Evolutionary conservation across 1,139 yeast genomes (phyloP).

Genomic region (Lodderomyces metapsilosis): DNA sequence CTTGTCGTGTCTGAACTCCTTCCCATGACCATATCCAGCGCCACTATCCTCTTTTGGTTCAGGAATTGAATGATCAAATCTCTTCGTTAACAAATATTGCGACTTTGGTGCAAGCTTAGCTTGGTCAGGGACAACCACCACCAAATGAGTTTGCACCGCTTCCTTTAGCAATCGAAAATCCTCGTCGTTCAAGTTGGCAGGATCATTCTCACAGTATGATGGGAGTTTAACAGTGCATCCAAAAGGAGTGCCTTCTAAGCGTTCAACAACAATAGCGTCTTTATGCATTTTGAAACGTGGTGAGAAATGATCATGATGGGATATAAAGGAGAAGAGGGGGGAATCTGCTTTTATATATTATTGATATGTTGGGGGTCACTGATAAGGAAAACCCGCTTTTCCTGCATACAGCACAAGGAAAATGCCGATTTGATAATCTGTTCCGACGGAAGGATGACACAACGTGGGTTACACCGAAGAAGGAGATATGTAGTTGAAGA

Average conservation of each 20-base stretch:
- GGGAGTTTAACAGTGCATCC: conserved; percentile 72
- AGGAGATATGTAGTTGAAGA: too few relatives aligned
- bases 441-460: conserved; percentile 6
- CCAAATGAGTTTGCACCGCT: conserved; percentile 67
- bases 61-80: conserved; percentile 73
- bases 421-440: background rate
- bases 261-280: conserved; percentile 36
- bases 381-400: background rate
- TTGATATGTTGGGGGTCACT: background rate
- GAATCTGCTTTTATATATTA: background rate
- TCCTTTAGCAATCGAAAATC: conserved; percentile 63
- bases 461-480: background rate
- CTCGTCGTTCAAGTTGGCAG: conserved; percentile 61
- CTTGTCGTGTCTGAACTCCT: conserved; percentile 74
- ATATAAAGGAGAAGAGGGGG: background rate
- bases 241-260: conserved; percentile 52
- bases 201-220: conserved; percentile 63
- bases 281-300: conserved; percentile 20
- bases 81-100: conserved; percentile 69
- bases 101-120: conserved; percentile 64
- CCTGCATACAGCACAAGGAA: conserved; percentile 2
- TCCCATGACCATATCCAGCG: conserved; percentile 74
- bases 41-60: conserved; percentile 37
- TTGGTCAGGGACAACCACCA: conserved; percentile 71
- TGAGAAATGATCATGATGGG: background rate